These are phyloP conservation scores for Dimargaris cristalligena DNA, from an alignment of 192 early-diverging fungal genomes.

Conservation along the genomic window DNA sequence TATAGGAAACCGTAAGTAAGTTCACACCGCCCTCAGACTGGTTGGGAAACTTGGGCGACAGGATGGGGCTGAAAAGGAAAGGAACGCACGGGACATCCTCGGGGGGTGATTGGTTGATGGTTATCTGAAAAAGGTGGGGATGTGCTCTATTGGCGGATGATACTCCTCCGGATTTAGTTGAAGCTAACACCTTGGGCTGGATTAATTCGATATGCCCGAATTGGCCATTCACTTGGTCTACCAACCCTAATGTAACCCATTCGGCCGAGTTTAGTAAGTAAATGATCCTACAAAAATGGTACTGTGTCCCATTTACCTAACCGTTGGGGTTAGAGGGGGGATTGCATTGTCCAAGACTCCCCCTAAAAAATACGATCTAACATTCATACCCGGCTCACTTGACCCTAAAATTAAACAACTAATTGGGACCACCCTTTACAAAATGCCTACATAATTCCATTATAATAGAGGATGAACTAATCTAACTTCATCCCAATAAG, in stretches of 20 bases:
- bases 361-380: background rate
- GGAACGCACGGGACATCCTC: too few species aligned
- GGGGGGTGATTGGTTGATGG: too few species aligned
- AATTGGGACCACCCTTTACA: background rate
- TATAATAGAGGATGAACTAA: background rate
- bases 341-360: background rate
- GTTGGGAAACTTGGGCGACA: background rate
- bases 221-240: background rate
- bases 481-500: too few species aligned
- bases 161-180: too few species aligned
- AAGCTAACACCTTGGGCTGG: too few species aligned
- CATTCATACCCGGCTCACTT: background rate
- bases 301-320: background rate
- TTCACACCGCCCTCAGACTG: background rate
- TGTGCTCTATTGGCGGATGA: too few species aligned
- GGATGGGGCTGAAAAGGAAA: too few species aligned
- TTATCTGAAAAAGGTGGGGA: too few species aligned
- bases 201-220: too few species aligned
- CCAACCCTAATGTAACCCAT: background rate
- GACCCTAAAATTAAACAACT: background rate
- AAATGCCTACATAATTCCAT: background rate
- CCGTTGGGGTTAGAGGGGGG: background rate
- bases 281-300: background rate
- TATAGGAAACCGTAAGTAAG: background rate
- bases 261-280: background rate